Conservation (phyloP, 2,329 filamentous ascomycete genomes). For the Chrysoporthe austroafricana region DNA sequence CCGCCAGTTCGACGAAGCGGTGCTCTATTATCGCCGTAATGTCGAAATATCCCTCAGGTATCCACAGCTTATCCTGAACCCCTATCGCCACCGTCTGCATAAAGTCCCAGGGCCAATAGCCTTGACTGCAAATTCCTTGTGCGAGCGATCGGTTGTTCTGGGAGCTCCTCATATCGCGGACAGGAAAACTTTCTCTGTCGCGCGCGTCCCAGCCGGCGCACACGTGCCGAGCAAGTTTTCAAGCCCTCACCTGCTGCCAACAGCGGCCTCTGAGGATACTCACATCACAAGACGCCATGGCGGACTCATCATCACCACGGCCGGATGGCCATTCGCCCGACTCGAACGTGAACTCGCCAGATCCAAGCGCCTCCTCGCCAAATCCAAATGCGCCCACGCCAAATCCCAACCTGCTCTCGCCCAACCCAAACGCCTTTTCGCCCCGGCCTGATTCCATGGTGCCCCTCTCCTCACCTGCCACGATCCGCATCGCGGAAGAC, state of each 20-base stretch:
- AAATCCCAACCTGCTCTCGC: conserved; percentile 13
- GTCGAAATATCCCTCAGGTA: conserved; percentile 26
- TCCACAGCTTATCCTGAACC: conserved; percentile 2
- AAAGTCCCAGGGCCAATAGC: background rate
- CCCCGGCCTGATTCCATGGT: conserved; percentile 7
- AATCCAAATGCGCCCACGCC: conserved; percentile 11
- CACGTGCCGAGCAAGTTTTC: conserved; percentile 18
- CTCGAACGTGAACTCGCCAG: background rate
- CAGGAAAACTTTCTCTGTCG: background rate
- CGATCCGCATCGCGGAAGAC: conserved; percentile 29
- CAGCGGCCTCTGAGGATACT: background rate
- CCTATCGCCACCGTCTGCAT: background rate
- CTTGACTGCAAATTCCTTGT: conserved; percentile 3
- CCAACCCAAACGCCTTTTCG: conserved; percentile 12
- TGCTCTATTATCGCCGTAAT: background rate
- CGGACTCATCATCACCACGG: conserved; percentile 13
- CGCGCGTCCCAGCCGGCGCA: conserved; percentile 13
- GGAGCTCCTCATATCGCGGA: background rate
- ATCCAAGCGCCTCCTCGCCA: conserved; percentile 1
- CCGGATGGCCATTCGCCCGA: conserved; percentile 7
- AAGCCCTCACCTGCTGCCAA: background rate
- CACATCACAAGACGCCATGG: background rate
- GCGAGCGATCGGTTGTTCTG: background rate
- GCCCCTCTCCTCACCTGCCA: conserved; percentile 9
- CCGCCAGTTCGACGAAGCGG: conserved; percentile 1